Base-by-base conservation (phyloP, 345 rosid genomes). In the Camelina sativa region DNA sequence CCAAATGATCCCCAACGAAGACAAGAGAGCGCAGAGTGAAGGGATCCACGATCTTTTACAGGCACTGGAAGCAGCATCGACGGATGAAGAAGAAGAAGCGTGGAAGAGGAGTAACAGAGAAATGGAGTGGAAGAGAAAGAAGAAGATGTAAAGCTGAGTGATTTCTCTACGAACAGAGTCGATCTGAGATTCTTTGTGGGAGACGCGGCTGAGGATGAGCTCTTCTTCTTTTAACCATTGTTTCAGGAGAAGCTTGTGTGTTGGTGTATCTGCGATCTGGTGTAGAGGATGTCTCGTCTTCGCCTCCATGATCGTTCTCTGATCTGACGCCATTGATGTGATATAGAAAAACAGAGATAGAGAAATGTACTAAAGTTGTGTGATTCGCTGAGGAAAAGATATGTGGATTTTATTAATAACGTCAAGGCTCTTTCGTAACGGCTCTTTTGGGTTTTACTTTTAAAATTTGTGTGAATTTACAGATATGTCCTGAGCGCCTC, bases 171-270 rank as follows among this genome's bases (percentile, higher is more conserved):
- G 79, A 34, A 86, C 82, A 0, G 90, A 85, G 72, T 91, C 97
- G 58, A 91, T 89, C 62, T 92, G 99, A 32, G 87, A 82, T 68
- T 95, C 99, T 77, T 95, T 95, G 62, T 84, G 83, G 0, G 91
- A 75, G 70, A 88, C 65, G 55, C 99, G 83, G 79, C 77, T 82
- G 80, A 92, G 86, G 76, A 89, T 90, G 0, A 95, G 86, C 43
- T 95, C 97, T 64, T 94, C 93, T 68, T 95, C 99, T 75, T 90
- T 92, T 54, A 92, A 85, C 99, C 98, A 92, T 72, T 95, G 98
- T 82, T 92, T 92, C 55, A 95, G 79, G 62, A 95, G 96, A 63
- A 95, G 93, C 85, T 88, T 95, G 87, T 95, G 97, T 35, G 93
- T 89, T 20, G 93, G 93, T 1, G 97, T 90, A 72, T 87, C 92